Evolutionary conservation across 164 flowering plant species (phyloP).

Genomic region (Vitis labrusca): DNA sequence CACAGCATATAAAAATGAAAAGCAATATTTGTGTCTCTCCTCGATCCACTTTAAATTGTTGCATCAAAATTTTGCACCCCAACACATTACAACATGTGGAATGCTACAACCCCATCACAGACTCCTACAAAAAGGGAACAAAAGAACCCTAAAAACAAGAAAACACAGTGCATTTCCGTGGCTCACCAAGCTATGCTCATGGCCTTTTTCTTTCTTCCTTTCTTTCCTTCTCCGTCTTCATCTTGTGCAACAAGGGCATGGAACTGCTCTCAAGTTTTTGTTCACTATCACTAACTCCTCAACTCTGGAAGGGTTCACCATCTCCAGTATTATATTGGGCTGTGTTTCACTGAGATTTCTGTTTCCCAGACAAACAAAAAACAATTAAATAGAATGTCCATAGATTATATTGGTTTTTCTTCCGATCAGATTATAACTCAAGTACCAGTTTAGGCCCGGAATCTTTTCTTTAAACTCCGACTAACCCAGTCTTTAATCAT

Average conservation of each 20-base stretch:
- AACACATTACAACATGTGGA: neutral
- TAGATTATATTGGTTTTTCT: no score
- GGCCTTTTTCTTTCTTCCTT: neutral
- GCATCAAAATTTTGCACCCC: no score
- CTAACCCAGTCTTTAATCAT: slow-evolving; percentile 36
- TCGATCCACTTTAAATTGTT: no score
- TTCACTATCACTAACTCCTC: no score
- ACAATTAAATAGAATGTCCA: neutral
- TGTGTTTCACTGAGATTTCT: neutral
- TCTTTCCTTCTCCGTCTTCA: neutral
- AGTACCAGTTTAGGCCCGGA: neutral
- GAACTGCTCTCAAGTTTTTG: no score
- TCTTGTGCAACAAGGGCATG: no score
- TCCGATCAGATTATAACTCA: neutral
- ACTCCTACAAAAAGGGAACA: neutral
- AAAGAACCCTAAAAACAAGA: neutral
- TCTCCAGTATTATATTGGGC: neutral
- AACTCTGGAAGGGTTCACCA: no score
- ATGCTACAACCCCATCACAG: neutral
- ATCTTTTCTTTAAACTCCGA: neutral
- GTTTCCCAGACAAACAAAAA: neutral
- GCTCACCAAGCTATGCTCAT: neutral
- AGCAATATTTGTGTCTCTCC: no score
- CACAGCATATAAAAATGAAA: no score
- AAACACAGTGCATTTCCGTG: neutral